Conservation (phyloP, 495 filamentous ascomycete species). For the Neurospora discreta region DNA sequence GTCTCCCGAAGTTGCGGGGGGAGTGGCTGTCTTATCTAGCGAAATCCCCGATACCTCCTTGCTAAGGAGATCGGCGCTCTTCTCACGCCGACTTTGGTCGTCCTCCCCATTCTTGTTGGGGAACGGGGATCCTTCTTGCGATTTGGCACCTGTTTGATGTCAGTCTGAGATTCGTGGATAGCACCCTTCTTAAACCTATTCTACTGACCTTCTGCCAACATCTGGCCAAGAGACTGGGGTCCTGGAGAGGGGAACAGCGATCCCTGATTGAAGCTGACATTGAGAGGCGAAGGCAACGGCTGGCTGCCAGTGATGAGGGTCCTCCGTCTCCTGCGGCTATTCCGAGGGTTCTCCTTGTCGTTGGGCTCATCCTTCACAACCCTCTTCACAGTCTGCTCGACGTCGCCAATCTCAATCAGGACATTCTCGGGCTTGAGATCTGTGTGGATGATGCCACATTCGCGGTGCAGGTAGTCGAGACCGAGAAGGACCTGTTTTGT, state of each 20-base stretch:
- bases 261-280: constrained; percentile 72
- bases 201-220: constrained; percentile 66
- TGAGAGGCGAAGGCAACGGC: constrained; percentile 88
- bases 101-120: constrained; percentile 46
- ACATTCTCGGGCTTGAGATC: constrained; percentile 98
- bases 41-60: constrained; percentile 92
- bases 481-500: constrained; percentile 95
- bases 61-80: constrained; percentile 83
- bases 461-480: constrained; percentile 89
- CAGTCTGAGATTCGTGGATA: not conserved
- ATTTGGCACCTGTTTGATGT: constrained; percentile 31
- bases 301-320: constrained; percentile 97
- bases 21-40: constrained; percentile 58
- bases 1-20: constrained; percentile 29
- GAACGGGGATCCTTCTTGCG: constrained; percentile 35
- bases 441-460: constrained; percentile 98
- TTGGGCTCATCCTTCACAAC: constrained; percentile 79
- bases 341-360: constrained; percentile 82
- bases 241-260: constrained; percentile 60
- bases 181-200: not conserved
- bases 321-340: constrained; percentile 81
- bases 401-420: constrained; percentile 96
- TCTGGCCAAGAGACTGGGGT: constrained; percentile 69
- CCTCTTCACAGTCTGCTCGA: constrained; percentile 90
- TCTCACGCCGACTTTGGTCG: constrained; percentile 79